Conservation (phyloP, 768 basidiomycete species). For the Arthromyces matolae region DNA sequence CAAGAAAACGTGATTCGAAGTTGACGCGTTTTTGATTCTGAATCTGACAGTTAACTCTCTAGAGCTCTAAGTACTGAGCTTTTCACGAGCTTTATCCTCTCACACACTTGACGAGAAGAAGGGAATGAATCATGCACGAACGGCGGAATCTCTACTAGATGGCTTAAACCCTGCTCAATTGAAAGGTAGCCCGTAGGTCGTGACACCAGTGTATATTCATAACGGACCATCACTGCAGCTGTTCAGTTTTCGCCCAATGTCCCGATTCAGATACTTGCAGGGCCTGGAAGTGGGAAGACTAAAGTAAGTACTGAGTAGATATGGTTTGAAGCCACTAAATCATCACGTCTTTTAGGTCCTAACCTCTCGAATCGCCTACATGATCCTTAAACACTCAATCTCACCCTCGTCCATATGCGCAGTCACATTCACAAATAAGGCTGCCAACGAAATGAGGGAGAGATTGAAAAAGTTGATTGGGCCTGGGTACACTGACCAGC, state of each 20-base stretch:
- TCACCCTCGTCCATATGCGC: conserved; percentile 63
- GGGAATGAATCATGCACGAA: background rate
- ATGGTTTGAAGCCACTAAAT: background rate
- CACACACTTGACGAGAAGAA: too few species aligned
- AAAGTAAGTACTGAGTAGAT: conserved; percentile 33
- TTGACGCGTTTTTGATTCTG: too few species aligned
- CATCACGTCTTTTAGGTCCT: conserved; percentile 40
- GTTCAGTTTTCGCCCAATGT: conserved; percentile 57
- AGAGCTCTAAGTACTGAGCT: too few species aligned
- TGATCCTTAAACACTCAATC: conserved; percentile 51
- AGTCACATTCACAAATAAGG: conserved; percentile 89
- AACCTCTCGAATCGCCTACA: conserved; percentile 63
- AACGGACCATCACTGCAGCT: conserved; percentile 49
- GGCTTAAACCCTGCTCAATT: conserved; percentile 14
- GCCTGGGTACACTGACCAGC: conserved; percentile 43
- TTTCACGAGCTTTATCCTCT: too few species aligned
- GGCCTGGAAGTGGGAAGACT: conserved; percentile 74
- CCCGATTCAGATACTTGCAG: conserved; percentile 79
- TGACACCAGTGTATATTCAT: too few species aligned
- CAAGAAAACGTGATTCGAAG: too few species aligned
- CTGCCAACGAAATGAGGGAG: conserved; percentile 81
- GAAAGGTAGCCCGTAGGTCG: too few species aligned
- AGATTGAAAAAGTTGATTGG: conserved; percentile 69
- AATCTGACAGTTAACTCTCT: too few species aligned
- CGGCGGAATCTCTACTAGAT: conserved; percentile 47